Evolutionary conservation across 2,329 filamentous ascomycete species (phyloP).

Genomic region (Botrytis aclada): DNA sequence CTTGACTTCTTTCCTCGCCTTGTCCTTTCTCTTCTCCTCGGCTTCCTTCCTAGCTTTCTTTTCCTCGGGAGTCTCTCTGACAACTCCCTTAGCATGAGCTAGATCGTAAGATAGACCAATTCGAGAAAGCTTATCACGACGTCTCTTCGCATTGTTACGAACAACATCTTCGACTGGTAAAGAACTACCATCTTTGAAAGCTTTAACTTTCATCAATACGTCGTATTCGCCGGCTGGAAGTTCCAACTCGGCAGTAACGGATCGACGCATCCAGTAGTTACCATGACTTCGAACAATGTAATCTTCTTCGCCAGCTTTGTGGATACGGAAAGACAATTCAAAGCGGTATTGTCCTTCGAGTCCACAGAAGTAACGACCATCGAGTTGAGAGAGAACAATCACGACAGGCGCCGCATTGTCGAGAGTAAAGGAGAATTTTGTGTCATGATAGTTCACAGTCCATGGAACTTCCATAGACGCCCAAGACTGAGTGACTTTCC

Average conservation of each 20-base stretch:
- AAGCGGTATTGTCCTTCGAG: conserved; percentile 56
- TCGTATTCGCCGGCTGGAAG: conserved; percentile 56
- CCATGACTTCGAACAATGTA: conserved; percentile 56
- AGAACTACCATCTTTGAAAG: conserved; percentile 42
- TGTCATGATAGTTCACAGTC: conserved; percentile 58
- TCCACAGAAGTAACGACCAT: conserved; percentile 59
- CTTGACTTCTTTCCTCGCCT: conserved; percentile 41
- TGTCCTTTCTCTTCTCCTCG: conserved; percentile 42
- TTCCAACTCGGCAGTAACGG: conserved; percentile 56
- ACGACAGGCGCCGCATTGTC: conserved; percentile 54
- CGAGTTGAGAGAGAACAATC: conserved; percentile 58
- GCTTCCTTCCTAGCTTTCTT: conserved; percentile 47
- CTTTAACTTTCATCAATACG: conserved; percentile 54
- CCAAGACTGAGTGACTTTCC: conserved; percentile 60
- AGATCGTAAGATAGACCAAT: conserved; percentile 60
- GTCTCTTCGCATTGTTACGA: conserved; percentile 37
- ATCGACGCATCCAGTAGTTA: conserved; percentile 49
- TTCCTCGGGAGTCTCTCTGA: conserved; percentile 44
- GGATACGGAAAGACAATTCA: conserved; percentile 47
- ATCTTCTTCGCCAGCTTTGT: conserved; percentile 52
- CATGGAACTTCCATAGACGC: conserved; percentile 59
- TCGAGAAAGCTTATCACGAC: conserved; percentile 52
- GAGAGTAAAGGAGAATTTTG: conserved; percentile 57
- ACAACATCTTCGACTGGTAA: conserved; percentile 49
- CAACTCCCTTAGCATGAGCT: conserved; percentile 56